A percentile compares a stretch with the other conserved stretches of the same genome.
Evolutionary conservation across 768 basidiomycete genomes (phyloP).

Genomic region (Podaxis sp.): DNA sequence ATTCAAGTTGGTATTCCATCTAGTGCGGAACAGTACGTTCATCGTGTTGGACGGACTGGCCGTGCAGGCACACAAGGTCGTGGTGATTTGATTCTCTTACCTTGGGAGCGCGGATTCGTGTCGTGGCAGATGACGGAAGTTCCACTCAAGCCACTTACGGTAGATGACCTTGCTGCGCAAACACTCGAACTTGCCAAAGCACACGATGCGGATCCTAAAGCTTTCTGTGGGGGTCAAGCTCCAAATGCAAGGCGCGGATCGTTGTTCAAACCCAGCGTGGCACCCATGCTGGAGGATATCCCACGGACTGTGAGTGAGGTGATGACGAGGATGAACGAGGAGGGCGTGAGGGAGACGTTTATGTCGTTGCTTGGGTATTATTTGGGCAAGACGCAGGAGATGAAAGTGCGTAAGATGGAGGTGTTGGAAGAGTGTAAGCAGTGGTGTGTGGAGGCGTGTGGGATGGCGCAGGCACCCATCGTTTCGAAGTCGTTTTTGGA

Average conservation of each 20-base stretch:
- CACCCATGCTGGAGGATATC: constrained; percentile 22
- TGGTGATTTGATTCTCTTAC: constrained; percentile 76
- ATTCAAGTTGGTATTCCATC: constrained; percentile 86
- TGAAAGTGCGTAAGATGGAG: constrained; percentile 10
- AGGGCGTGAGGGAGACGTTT: constrained; percentile 35
- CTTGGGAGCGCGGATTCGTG: constrained; percentile 74
- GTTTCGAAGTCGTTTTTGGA: constrained; percentile 14
- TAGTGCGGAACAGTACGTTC: constrained; percentile 69
- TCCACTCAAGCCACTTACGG: constrained; percentile 59
- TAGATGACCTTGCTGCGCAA: constrained; percentile 41
- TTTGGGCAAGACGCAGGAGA: constrained; percentile 14
- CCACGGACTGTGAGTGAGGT: constrained; percentile 26
- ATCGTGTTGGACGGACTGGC: constrained; percentile 84
- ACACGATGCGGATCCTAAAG: constrained; percentile 40
- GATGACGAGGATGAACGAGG: constrained; percentile 35
- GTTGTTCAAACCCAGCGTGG: constrained; percentile 6
- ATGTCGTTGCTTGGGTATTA: constrained; percentile 23
- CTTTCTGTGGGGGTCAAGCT: constrained; percentile 23
- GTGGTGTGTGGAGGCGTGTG: constrained; percentile 19
- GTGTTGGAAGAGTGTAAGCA: constrained; percentile 16
- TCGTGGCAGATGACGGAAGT: constrained; percentile 58
- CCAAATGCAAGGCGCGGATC: neutral
- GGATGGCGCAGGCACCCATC: constrained; percentile 9
- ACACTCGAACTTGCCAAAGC: constrained; percentile 40
- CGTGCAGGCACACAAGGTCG: constrained; percentile 60